phyloP scores from a whole-genome alignment of 2,329 filamentous ascomycete genomes.

The Eurotiales sp. region DNA sequence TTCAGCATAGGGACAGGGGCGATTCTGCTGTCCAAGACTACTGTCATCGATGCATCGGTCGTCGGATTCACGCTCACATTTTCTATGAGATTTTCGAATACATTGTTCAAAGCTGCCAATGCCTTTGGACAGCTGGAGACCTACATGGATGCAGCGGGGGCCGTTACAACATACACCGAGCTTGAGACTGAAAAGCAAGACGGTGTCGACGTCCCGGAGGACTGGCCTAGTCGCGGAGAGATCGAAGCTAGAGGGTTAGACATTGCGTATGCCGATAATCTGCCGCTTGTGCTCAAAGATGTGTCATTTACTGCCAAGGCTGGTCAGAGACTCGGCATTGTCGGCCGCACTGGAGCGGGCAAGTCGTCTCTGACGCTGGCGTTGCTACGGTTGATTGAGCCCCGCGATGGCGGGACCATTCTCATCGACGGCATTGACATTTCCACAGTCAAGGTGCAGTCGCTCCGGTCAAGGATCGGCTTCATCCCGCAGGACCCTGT shows the following conservation, averaged over 20 bases:
- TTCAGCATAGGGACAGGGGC: conserved; percentile 64
- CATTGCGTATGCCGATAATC: conserved; percentile 66
- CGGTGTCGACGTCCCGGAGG: conserved; percentile 59
- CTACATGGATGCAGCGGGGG: conserved; percentile 74
- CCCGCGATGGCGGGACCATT: conserved; percentile 61
- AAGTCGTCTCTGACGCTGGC: conserved; percentile 73
- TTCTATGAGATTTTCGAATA: conserved; percentile 63
- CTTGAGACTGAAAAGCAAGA: conserved; percentile 60
- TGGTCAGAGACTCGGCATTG: conserved; percentile 69
- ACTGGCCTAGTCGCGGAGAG: conserved; percentile 70
- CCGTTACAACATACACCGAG: conserved; percentile 70
- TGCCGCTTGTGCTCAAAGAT: conserved; percentile 67
- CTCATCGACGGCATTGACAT: conserved; percentile 72
- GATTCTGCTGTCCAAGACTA: conserved; percentile 56
- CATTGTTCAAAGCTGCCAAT: conserved; percentile 63
- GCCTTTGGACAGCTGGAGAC: conserved; percentile 68
- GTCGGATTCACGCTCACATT: conserved; percentile 74
- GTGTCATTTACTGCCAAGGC: conserved; percentile 64
- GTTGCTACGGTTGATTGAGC: conserved; percentile 72
- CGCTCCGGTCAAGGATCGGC: conserved; percentile 67
- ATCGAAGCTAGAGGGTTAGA: conserved; percentile 71
- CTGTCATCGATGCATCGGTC: conserved; percentile 65
- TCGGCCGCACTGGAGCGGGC: conserved; percentile 73
- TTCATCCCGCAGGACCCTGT: conserved; percentile 83
- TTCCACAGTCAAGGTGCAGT: conserved; percentile 64